Conservation (phyloP, 495 filamentous ascomycete genomes). For the Talaromyces thailandensis region DNA sequence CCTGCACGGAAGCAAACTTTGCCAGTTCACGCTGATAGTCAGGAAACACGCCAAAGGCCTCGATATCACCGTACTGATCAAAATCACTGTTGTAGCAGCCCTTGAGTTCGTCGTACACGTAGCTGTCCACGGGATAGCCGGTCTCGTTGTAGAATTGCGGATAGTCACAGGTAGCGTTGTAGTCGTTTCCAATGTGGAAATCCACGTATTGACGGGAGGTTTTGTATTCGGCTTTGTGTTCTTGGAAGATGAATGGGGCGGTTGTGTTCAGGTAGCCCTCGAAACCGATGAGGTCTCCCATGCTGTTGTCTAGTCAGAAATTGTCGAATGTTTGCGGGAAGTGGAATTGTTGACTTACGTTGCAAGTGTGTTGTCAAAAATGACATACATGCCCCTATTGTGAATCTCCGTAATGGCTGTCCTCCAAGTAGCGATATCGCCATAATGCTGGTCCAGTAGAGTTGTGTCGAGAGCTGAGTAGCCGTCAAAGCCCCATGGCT, state of each 20-base stretch:
- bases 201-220: conserved; percentile 49
- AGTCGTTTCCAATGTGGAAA: conserved; percentile 50
- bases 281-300: conserved; percentile 64
- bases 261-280: conserved; percentile 55
- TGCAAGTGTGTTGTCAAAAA: conserved; percentile 64
- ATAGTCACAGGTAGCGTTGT: conserved; percentile 51
- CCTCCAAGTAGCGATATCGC: conserved; percentile 55
- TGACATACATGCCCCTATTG: conserved; percentile 57
- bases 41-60: conserved; percentile 59
- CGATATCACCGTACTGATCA: conserved; percentile 61
- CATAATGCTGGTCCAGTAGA: conserved; percentile 61
- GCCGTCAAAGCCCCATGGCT: conserved; percentile 60
- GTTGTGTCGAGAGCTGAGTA: conserved; percentile 65
- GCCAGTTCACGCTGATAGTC: conserved; percentile 62
- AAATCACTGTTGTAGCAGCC: conserved; percentile 66
- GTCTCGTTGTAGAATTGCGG: conserved; percentile 61
- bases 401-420: conserved; percentile 56
- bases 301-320: conserved; percentile 16
- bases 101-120: conserved; percentile 33
- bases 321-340: not conserved
- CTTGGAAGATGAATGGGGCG: conserved; percentile 48
- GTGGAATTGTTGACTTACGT: conserved; percentile 38
- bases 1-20: conserved; percentile 68
- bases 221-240: conserved; percentile 55
- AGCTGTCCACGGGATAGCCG: conserved; percentile 41